phyloP scores from a whole-genome alignment of 2,329 filamentous ascomycete genomes.

The Ceratocystis alfenasii region DNA sequence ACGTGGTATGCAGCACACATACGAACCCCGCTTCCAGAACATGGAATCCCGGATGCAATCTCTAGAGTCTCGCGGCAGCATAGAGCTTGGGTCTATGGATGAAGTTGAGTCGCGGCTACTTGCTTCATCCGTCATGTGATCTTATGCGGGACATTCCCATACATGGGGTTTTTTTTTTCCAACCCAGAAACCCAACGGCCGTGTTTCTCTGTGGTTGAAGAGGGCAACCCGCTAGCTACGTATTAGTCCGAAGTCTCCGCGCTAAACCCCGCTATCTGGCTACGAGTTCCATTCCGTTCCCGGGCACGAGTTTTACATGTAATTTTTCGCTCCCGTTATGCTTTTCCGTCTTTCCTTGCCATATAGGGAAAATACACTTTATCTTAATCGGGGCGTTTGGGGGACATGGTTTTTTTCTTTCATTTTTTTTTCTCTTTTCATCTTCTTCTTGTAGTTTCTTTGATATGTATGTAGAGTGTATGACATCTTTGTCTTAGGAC shows the following conservation, averaged over 20 bases:
- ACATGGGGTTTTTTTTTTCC: neutral
- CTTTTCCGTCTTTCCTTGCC: neutral
- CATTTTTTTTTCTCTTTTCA: neutral
- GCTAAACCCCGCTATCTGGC: neutral
- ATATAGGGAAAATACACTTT: slow-evolving; percentile 1
- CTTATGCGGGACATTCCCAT: neutral
- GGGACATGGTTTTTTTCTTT: slow-evolving; percentile 2
- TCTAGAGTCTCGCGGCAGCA: slow-evolving; percentile 29
- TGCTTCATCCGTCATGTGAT: slow-evolving; percentile 25
- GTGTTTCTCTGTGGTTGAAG: neutral
- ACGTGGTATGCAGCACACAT: slow-evolving; percentile 31
- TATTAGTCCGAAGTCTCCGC: neutral
- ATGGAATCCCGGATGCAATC: slow-evolving; percentile 35
- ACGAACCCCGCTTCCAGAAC: slow-evolving; percentile 36
- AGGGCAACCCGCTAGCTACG: neutral
- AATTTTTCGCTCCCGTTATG: neutral
- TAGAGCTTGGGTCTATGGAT: slow-evolving; percentile 33
- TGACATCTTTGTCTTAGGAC: neutral
- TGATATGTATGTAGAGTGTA: slow-evolving; percentile 4
- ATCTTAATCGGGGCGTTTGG: slow-evolving; percentile 1
- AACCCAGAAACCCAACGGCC: neutral
- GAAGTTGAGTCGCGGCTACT: slow-evolving; percentile 36
- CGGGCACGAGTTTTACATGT: neutral
- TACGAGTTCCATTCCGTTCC: neutral
- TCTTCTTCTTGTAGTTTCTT: neutral